Conservation (phyloP, 805 yeast genomes). For the Candida cerambycidarum region DNA sequence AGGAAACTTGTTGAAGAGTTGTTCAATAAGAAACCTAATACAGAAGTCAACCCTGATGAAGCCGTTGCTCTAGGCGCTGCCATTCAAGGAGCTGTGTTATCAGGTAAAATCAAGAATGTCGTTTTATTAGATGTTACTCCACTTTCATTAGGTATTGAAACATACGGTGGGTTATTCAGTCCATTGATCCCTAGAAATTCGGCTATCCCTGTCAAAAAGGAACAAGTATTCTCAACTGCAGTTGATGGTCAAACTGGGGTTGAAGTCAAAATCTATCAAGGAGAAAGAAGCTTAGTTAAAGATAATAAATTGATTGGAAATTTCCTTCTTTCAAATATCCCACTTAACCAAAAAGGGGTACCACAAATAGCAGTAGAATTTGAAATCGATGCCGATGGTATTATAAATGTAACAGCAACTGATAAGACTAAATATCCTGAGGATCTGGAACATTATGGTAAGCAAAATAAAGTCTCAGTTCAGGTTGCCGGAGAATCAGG, state of each 20-base stretch:
- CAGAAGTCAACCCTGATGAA: constrained; percentile 84
- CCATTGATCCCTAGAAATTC: constrained; percentile 77
- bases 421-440: constrained; percentile 47
- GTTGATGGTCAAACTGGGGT: constrained; percentile 86
- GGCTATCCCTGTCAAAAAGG: constrained; percentile 72
- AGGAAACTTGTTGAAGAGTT: constrained; percentile 58
- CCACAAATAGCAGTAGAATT: constrained; percentile 78
- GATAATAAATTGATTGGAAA: constrained; percentile 78
- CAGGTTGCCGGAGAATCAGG: constrained; percentile 72
- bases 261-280: constrained; percentile 75
- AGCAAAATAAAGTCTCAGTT: constrained; percentile 56
- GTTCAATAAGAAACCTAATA: constrained; percentile 65
- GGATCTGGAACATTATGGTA: constrained; percentile 37
- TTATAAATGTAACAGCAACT: constrained; percentile 56
- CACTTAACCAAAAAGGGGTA: constrained; percentile 74
- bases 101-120: constrained; percentile 81
- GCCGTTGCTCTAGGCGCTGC: constrained; percentile 93
- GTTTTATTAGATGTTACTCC: constrained; percentile 81
- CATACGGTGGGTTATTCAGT: constrained; percentile 81
- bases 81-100: constrained; percentile 81
- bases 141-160: constrained; percentile 77
- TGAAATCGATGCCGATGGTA: constrained; percentile 81
- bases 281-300: constrained; percentile 75
- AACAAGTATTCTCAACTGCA: constrained; percentile 75
- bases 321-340: constrained; percentile 69